Conservation (phyloP, 208 protist genomes). For the Crithidia bombi region DNA sequence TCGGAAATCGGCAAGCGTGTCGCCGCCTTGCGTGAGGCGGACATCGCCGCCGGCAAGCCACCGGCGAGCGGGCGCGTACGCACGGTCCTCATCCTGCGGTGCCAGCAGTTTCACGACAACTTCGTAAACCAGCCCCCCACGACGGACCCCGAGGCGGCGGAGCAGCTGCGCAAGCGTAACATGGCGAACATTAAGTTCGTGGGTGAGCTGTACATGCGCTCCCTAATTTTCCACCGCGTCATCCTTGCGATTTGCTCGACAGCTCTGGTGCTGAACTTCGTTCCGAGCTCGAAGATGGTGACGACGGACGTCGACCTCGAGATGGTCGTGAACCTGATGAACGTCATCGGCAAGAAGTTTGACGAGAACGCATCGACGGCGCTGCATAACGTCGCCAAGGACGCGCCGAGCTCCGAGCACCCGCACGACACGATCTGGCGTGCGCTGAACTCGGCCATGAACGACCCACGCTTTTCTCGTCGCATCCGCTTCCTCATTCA, state of each 20-base stretch:
- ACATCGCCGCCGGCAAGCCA: slow-evolving; percentile 27
- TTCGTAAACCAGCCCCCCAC: slow-evolving; percentile 48
- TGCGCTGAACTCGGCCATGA: slow-evolving; percentile 46
- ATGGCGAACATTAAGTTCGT: slow-evolving; percentile 93
- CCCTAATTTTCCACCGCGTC: slow-evolving; percentile 69
- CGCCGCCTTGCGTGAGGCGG: slow-evolving; percentile 16
- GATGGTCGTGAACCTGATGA: slow-evolving; percentile 81
- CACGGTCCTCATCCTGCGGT: slow-evolving; percentile 46
- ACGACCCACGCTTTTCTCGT: slow-evolving; percentile 62
- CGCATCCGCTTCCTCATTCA: slow-evolving; percentile 88
- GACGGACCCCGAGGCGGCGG: slow-evolving; percentile 55
- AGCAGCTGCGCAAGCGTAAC: slow-evolving; percentile 80
- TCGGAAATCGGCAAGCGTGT: slow-evolving; percentile 44
- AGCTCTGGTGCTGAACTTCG: slow-evolving; percentile 42
- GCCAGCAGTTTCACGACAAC: slow-evolving; percentile 62
- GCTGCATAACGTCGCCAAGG: slow-evolving; percentile 27
- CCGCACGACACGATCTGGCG: slow-evolving; percentile 59
- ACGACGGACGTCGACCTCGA: slow-evolving; percentile 78
- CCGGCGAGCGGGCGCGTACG: slow-evolving; percentile 51
- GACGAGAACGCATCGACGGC: slow-evolving; percentile 49
- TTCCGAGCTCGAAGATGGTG: slow-evolving; percentile 36
- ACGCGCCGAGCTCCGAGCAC: slow-evolving; percentile 21
- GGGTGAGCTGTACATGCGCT: slow-evolving; percentile 85
- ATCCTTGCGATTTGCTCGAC: slow-evolving; percentile 60
- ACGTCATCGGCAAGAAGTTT: slow-evolving; percentile 82